Conservation (phyloP, 345 rosid genomes). For the Acer campestre region DNA sequence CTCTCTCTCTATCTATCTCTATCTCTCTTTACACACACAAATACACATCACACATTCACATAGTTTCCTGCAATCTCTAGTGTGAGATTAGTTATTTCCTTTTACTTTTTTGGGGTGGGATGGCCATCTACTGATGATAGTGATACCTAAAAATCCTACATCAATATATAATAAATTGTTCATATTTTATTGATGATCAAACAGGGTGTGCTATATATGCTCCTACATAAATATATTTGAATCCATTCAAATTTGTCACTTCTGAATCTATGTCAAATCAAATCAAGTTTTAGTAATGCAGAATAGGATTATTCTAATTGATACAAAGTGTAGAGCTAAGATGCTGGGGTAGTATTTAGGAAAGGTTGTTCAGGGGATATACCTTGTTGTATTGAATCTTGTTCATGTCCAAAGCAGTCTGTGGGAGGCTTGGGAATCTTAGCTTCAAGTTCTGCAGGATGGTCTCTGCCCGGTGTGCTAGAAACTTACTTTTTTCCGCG, state of each 20-base stretch:
- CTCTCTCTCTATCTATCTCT: neutral
- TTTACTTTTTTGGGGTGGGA: neutral
- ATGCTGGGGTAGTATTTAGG: neutral
- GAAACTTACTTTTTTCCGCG: slow-evolving; percentile 18
- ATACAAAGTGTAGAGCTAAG: neutral
- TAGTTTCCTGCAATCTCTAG: neutral
- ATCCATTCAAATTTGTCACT: neutral
- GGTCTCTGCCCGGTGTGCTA: slow-evolving; percentile 28
- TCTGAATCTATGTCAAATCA: neutral
- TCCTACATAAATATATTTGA: neutral
- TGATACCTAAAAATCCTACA: neutral
- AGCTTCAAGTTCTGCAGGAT: slow-evolving; percentile 22
- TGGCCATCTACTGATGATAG: neutral
- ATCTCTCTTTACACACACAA: neutral
- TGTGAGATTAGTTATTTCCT: neutral
- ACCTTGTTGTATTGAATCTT: slow-evolving; percentile 47
- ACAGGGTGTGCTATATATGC: neutral
- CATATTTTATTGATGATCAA: neutral
- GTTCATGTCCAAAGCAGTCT: slow-evolving; percentile 27
- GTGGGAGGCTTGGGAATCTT: slow-evolving; percentile 26
- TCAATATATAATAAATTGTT: neutral
- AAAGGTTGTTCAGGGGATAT: slow-evolving; percentile 3
- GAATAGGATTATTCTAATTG: neutral
- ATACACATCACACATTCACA: neutral
- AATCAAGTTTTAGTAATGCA: neutral